phyloP scores from a whole-genome alignment of 2,329 filamentous ascomycete species.

The Drechmeria coniospora region DNA sequence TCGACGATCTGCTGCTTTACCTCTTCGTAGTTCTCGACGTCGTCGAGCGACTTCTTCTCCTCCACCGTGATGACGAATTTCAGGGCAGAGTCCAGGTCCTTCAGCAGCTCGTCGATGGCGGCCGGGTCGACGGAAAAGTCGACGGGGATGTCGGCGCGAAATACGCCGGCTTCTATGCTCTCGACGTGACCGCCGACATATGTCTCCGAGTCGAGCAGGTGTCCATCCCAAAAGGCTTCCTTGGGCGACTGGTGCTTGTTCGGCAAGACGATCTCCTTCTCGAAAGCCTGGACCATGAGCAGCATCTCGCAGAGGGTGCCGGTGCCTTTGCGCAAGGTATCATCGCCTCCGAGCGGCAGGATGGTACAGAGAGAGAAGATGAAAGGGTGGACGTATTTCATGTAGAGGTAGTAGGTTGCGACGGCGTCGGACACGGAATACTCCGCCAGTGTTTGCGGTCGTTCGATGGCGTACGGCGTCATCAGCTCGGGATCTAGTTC shows the following conservation, averaged over 20 bases:
- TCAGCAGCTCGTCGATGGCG: slow-evolving; percentile 77
- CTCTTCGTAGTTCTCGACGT: slow-evolving; percentile 69
- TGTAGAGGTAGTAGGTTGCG: slow-evolving; percentile 96
- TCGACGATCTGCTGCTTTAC: slow-evolving; percentile 70
- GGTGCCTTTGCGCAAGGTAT: slow-evolving; percentile 86
- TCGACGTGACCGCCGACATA: slow-evolving; percentile 98
- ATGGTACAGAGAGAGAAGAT: slow-evolving; percentile 98
- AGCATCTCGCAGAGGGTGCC: slow-evolving; percentile 99
- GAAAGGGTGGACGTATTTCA: slow-evolving; percentile 99
- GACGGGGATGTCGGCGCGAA: slow-evolving; percentile 86
- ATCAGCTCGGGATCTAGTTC: slow-evolving; percentile 95
- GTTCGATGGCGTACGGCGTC: slow-evolving; percentile 80
- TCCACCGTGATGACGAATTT: slow-evolving; percentile 77
- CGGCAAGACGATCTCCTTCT: slow-evolving; percentile 79
- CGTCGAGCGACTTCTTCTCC: slow-evolving; percentile 67
- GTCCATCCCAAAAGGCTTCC: slow-evolving; percentile 92
- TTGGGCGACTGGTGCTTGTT: slow-evolving; percentile 90
- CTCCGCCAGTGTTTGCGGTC: slow-evolving; percentile 86
- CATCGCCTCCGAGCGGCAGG: slow-evolving; percentile 81
- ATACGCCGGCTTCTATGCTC: slow-evolving; percentile 96
- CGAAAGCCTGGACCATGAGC: slow-evolving; percentile 94
- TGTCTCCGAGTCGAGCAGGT: slow-evolving; percentile 89
- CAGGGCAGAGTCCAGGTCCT: slow-evolving; percentile 75
- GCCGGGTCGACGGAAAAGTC: slow-evolving; percentile 82
- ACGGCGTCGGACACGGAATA: slow-evolving; percentile 99